Evolutionary conservation across 805 yeast genomes (phyloP).

Genomic region (Cyberlindnera mississippiensis): DNA sequence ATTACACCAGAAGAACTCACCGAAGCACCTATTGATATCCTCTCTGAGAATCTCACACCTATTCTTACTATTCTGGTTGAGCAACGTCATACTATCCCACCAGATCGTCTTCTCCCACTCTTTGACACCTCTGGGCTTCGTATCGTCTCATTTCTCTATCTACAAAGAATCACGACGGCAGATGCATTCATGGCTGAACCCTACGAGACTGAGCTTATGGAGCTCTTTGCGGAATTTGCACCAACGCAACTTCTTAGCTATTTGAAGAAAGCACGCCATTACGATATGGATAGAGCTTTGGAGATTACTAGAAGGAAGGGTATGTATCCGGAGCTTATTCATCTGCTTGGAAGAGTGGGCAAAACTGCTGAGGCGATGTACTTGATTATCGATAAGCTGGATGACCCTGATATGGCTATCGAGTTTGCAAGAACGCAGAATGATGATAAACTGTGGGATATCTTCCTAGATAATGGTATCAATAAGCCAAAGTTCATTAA

Average conservation of each 20-base stretch:
- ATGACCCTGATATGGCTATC: conserved; percentile 79
- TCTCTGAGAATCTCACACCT: conserved; percentile 33
- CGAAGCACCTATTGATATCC: conserved; percentile 31
- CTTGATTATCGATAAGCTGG: conserved; percentile 69
- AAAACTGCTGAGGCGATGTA: conserved; percentile 70
- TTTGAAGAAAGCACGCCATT: conserved; percentile 54
- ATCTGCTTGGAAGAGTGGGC: conserved; percentile 77
- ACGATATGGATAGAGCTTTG: conserved; percentile 70
- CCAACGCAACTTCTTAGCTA: conserved; percentile 53
- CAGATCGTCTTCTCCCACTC: conserved; percentile 45
- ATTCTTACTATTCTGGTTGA: conserved; percentile 54
- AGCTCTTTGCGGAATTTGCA: conserved; percentile 61
- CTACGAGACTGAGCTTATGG: conserved; percentile 65
- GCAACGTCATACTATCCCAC: conserved; percentile 60
- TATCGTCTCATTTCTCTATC: conserved; percentile 57
- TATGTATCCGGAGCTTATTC: conserved; percentile 70
- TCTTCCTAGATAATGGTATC: conserved; percentile 65
- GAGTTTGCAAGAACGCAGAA: conserved; percentile 53
- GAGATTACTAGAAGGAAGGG: conserved; percentile 51
- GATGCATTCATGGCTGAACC: conserved; percentile 54
- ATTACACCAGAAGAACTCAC: conserved; percentile 36
- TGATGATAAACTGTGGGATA: conserved; percentile 68
- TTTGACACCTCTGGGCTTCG: conserved; percentile 40
- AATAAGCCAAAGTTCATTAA: conserved; percentile 72
- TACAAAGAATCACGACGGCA: conserved; percentile 50